Evolutionary conservation across 345 rosid genomes (phyloP).

Genomic region (Cochlearia excelsa): DNA sequence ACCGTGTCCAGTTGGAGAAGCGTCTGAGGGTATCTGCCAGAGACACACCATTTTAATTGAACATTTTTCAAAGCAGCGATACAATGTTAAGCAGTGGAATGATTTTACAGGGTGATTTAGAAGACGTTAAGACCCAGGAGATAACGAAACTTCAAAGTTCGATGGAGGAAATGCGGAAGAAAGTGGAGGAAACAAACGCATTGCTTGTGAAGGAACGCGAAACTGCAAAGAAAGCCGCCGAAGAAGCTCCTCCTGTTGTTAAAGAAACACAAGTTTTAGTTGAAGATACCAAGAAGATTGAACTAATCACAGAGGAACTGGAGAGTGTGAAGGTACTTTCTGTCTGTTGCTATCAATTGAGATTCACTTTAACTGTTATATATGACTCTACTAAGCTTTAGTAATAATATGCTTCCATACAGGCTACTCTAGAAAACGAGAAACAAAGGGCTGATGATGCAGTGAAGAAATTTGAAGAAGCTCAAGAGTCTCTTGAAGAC

Average conservation of each 20-base stretch:
- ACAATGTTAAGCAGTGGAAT: not conserved
- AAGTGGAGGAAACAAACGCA: conserved; percentile 54
- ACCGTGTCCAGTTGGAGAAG: conserved; percentile 70
- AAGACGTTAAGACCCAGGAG: conserved; percentile 63
- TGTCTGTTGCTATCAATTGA: conserved; percentile 14
- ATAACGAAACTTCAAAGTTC: conserved; percentile 46
- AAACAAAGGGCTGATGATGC: conserved; percentile 59
- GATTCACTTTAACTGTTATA: conserved; percentile 12
- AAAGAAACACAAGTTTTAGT: conserved; percentile 60
- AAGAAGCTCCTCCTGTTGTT: conserved; percentile 57
- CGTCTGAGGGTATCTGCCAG: conserved; percentile 50
- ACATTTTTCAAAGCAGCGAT: conserved; percentile 1
- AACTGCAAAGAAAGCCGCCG: conserved; percentile 49
- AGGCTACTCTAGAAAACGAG: conserved; percentile 64
- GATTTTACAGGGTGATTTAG: conserved; percentile 52
- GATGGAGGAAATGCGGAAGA: conserved; percentile 51
- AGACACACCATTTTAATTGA: not conserved
- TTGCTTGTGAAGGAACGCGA: conserved; percentile 55
- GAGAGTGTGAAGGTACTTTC: conserved; percentile 51
- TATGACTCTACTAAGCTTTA: conserved; percentile 20
- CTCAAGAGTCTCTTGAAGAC: conserved; percentile 51
- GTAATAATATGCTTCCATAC: conserved; percentile 9
- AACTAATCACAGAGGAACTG: conserved; percentile 50
- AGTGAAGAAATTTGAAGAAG: conserved; percentile 56
- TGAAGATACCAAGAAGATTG: conserved; percentile 60